Percentiles rank a stretch among this genome's conserved stretches.
Evolutionary conservation across 768 basidiomycete genomes (phyloP).

Genomic region (Kwoniella mangroviensis): DNA sequence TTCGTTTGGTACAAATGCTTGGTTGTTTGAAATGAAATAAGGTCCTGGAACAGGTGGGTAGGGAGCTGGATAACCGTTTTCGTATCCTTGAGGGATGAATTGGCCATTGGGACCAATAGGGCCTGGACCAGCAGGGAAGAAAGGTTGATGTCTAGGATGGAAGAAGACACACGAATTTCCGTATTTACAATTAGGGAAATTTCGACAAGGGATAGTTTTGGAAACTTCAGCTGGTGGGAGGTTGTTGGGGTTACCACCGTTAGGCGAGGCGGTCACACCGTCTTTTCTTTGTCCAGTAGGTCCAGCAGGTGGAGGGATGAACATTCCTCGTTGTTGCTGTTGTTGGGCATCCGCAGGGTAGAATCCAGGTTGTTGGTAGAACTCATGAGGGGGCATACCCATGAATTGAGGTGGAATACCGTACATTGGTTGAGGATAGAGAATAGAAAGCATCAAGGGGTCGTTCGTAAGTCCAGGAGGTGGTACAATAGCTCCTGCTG

Average conservation of each 20-base stretch:
- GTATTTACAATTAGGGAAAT: slow-evolving; percentile 59
- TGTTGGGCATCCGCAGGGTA: slow-evolving; percentile 22
- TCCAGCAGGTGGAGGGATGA: slow-evolving; percentile 29
- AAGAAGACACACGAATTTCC: slow-evolving; percentile 56
- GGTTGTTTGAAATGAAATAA: slow-evolving; percentile 25
- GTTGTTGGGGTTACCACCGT: slow-evolving; percentile 39
- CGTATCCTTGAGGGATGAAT: slow-evolving; percentile 29
- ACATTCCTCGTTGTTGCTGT: slow-evolving; percentile 19
- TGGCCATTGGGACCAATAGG: slow-evolving; percentile 17
- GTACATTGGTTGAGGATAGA: slow-evolving; percentile 52
- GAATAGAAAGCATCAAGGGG: slow-evolving; percentile 49
- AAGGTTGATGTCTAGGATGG: slow-evolving; percentile 49
- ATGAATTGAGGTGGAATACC: slow-evolving; percentile 47
- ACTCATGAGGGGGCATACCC: slow-evolving; percentile 35
- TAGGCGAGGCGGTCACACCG: slow-evolving; percentile 28
- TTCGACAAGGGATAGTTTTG: slow-evolving; percentile 58
- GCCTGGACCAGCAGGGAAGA: slow-evolving; percentile 23
- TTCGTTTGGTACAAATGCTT: slow-evolving; percentile 20
- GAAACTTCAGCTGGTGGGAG: slow-evolving; percentile 57
- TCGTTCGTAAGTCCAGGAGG: slow-evolving; percentile 54
- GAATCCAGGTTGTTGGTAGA: slow-evolving; percentile 40
- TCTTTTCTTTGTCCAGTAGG: slow-evolving; percentile 24
- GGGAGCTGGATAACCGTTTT: slow-evolving; percentile 34
- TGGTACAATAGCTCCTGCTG: slow-evolving; percentile 55
- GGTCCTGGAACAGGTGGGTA: slow-evolving; percentile 25